These are phyloP conservation scores for Trichosanthes truncata DNA, from an alignment of 306 rosid species.

Conservation along the genomic window DNA sequence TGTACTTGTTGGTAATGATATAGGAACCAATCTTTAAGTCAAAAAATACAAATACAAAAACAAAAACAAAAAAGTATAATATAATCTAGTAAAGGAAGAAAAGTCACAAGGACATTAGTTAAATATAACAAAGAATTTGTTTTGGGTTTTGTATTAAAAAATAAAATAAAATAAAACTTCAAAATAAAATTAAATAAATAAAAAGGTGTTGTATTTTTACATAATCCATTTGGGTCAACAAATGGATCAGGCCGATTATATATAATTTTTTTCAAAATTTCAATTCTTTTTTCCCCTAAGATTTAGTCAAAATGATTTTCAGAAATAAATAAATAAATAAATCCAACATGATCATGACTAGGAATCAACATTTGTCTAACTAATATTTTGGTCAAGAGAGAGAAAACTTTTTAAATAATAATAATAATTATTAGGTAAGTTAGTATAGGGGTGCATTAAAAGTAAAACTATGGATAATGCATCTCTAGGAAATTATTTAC, in stretches of 20 bases:
- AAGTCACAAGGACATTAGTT: background rate
- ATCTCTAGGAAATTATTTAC: background rate
- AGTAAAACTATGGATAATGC: background rate
- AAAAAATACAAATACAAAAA: no score
- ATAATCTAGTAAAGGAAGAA: background rate
- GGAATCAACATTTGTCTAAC: background rate
- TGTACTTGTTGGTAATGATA: no score
- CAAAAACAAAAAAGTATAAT: no score
- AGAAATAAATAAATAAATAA: background rate
- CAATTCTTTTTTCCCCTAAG: background rate
- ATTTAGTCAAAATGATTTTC: background rate
- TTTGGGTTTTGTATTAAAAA: background rate
- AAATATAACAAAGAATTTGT: background rate
- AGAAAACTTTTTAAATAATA: background rate
- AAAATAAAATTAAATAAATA: background rate
- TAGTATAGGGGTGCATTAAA: background rate
- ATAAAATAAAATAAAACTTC: background rate
- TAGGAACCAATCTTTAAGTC: no score
- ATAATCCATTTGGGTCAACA: background rate
- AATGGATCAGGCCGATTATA: background rate
- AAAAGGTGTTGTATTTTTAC: background rate
- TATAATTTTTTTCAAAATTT: background rate
- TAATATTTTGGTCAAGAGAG: background rate
- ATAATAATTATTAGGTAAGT: background rate
- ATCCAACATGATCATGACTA: no score